Conservation (phyloP, 1,284 basidiomycete species). For the Marasmius sp. region DNA sequence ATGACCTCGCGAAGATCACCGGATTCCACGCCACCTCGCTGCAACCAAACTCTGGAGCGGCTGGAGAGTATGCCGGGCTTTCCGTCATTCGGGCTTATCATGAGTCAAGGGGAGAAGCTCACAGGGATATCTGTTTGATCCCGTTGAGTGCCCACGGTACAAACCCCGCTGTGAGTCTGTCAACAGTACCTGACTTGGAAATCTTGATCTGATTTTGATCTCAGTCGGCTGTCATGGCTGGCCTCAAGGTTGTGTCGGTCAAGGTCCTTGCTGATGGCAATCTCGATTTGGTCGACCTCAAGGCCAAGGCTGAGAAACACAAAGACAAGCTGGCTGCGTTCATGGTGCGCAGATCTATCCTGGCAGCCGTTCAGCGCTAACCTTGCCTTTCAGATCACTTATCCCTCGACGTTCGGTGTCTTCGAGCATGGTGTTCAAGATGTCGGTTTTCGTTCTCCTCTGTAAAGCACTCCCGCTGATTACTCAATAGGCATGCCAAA, state of each 20-base stretch:
- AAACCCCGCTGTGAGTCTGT: constrained; percentile 81
- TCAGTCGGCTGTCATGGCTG: constrained; percentile 95
- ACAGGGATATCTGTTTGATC: constrained; percentile 92
- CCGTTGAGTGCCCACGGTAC: constrained; percentile 96
- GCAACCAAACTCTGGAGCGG: constrained; percentile 97
- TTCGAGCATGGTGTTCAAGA: constrained; percentile 93
- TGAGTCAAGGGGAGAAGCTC: constrained; percentile 80
- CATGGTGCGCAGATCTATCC: constrained; percentile 67
- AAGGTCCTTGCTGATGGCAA: constrained; percentile 88
- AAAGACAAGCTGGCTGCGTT: constrained; percentile 92
- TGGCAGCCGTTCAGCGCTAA: neutral
- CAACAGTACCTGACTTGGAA: neutral
- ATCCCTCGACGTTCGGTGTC: constrained; percentile 96
- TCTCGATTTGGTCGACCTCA: constrained; percentile 86
- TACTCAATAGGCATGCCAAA: constrained; percentile 72
- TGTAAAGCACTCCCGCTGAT: neutral
- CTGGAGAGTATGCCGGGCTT: constrained; percentile 94
- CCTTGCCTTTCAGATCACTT: constrained; percentile 65
- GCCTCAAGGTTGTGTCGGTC: constrained; percentile 93
- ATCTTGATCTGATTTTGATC: constrained; percentile 7
- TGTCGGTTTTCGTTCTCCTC: constrained; percentile 30
- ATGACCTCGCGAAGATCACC: constrained; percentile 90
- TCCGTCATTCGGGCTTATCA: constrained; percentile 95
- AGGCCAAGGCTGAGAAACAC: constrained; percentile 87
- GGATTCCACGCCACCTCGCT: constrained; percentile 94